Evolutionary conservation across 345 rosid genomes (phyloP).

Genomic region (Populus davidiana): DNA sequence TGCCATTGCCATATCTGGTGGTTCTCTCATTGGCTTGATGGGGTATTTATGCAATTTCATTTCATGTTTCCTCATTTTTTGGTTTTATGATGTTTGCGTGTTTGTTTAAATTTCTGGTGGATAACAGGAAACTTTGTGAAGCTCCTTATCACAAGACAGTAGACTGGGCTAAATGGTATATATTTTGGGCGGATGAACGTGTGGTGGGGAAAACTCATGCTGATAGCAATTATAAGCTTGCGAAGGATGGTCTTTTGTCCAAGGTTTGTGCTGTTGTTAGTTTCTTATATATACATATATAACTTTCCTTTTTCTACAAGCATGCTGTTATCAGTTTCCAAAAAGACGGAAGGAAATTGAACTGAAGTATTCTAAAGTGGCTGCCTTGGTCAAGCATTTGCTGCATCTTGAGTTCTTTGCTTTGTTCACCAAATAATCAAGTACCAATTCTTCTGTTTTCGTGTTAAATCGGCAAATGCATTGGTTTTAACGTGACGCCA

Average conservation of each 20-base stretch:
- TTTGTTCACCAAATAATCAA: neutral
- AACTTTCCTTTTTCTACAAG: neutral
- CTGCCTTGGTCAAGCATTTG: neutral
- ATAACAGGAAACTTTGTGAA: constrained; percentile 72
- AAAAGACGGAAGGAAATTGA: neutral
- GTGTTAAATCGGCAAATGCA: neutral
- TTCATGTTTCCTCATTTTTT: constrained; percentile 3
- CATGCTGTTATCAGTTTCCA: neutral
- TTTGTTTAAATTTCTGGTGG: constrained; percentile 25
- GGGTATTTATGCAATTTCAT: constrained; percentile 45
- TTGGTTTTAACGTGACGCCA: neutral
- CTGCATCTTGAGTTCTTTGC: constrained; percentile 3
- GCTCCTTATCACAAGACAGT: constrained; percentile 80
- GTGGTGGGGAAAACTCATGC: constrained; percentile 74
- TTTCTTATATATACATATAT: neutral
- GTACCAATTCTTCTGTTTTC: neutral
- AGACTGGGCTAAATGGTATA: constrained; percentile 84
- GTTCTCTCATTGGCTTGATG: constrained; percentile 70
- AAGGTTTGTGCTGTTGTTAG: constrained; percentile 47
- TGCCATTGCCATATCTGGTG: constrained; percentile 86
- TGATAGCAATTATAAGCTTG: constrained; percentile 87
- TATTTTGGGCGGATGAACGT: constrained; percentile 86
- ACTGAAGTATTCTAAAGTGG: neutral
- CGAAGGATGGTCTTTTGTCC: constrained; percentile 63
- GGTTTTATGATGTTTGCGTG: constrained; percentile 22